Evolutionary conservation across 2,329 filamentous ascomycete genomes (phyloP).

Genomic region (Calonectria pteridis): DNA sequence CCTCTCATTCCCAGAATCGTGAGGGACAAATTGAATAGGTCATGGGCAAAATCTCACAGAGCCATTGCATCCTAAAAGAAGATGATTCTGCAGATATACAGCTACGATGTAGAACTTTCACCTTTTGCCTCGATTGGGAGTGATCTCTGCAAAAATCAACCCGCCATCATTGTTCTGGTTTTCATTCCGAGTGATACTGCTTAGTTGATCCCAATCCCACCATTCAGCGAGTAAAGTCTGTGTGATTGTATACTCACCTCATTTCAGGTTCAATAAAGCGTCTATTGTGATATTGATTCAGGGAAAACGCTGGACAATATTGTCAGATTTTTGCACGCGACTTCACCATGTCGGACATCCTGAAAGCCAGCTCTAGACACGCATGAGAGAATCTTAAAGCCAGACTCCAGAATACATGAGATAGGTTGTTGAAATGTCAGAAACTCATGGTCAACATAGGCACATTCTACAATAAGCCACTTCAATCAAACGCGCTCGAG

Average conservation of each 20-base stretch:
- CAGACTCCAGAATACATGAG: not conserved
- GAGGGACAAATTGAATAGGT: not conserved
- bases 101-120: not conserved
- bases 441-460: not conserved
- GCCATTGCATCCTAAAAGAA: not conserved
- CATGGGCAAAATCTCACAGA: not conserved
- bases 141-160: not conserved
- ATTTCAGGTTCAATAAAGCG: not conserved
- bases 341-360: not conserved
- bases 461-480: not conserved
- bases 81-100: not conserved
- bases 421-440: not conserved
- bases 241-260: not conserved
- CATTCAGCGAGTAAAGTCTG: not conserved
- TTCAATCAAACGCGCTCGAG: not conserved
- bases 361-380: not conserved
- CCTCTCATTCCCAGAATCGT: not conserved
- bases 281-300: not conserved
- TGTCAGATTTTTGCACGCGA: not conserved
- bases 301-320: not conserved
- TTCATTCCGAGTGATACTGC: not conserved
- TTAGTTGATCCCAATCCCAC: not conserved
- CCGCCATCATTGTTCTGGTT: not conserved
- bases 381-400: not conserved
- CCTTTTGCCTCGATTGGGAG: not conserved